Conservation (phyloP, 2,329 filamentous ascomycete genomes). For the Immersiporthe knoxdaviesiana region DNA sequence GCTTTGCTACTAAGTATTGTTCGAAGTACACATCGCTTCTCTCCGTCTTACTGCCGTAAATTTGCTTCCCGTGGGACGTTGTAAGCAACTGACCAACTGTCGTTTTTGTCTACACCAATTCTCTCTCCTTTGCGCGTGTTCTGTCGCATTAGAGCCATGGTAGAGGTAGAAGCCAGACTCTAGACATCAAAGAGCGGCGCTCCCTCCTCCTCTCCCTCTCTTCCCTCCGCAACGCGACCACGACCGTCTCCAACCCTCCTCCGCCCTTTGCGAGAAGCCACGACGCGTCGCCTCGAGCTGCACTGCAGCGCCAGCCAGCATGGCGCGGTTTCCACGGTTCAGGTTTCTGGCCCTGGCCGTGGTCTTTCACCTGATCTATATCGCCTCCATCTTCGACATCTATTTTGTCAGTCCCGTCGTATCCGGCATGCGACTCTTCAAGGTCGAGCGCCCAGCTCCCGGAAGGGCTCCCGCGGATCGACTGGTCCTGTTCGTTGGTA, state of each 20-base stretch:
- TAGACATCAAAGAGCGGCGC: constrained; percentile 13
- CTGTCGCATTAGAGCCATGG: constrained; percentile 21
- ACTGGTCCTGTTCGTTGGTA: constrained; percentile 91
- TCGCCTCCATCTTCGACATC: constrained; percentile 96
- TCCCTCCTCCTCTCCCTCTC: neutral
- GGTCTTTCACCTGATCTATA: constrained; percentile 90
- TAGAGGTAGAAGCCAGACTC: constrained; percentile 11
- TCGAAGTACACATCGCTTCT: neutral
- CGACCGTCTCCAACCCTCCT: neutral
- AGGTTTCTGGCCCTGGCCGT: constrained; percentile 88
- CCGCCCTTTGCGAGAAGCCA: constrained; percentile 4
- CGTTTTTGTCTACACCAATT: neutral
- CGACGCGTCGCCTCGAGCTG: constrained; percentile 21
- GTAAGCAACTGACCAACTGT: neutral
- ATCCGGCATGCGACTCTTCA: constrained; percentile 86
- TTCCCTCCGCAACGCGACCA: constrained; percentile 9
- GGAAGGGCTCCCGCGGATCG: constrained; percentile 81
- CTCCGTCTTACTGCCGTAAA: constrained; percentile 8
- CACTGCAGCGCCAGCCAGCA: constrained; percentile 36
- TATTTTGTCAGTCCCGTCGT: constrained; percentile 99
- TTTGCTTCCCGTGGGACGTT: constrained; percentile 2
- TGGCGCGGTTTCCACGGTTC: constrained; percentile 66
- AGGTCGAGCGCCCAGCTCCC: constrained; percentile 62
- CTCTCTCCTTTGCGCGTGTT: neutral
- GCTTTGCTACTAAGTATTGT: constrained; percentile 8